Evolutionary conservation across 495 filamentous ascomycete genomes (phyloP).

Genomic region (Lasiosphaeris hirsuta): DNA sequence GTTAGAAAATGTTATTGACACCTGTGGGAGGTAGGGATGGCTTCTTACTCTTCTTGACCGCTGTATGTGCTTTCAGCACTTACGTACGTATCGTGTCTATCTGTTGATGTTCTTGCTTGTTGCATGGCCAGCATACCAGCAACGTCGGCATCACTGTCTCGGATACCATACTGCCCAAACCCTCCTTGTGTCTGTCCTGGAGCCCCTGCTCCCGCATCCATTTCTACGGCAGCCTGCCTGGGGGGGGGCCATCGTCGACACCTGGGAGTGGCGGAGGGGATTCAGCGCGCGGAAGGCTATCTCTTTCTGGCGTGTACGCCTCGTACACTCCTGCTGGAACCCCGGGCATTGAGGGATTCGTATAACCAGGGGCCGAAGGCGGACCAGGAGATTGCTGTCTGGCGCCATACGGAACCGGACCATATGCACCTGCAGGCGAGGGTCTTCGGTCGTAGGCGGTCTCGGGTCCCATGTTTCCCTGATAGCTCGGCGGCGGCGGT

Average conservation of each 20-base stretch:
- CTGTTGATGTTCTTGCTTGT: constrained; percentile 47
- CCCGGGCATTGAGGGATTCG: constrained; percentile 31
- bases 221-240: constrained; percentile 73
- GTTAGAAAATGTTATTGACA: background rate
- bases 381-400: constrained; percentile 36
- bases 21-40: background rate
- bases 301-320: constrained; percentile 41
- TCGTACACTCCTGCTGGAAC: constrained; percentile 32
- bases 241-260: constrained; percentile 46
- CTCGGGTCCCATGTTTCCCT: constrained; percentile 36
- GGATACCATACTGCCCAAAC: constrained; percentile 49
- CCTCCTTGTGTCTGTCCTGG: constrained; percentile 41
- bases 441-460: constrained; percentile 30
- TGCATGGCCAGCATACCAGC: constrained; percentile 67
- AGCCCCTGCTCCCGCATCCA: constrained; percentile 65
- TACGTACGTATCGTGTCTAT: constrained; percentile 43
- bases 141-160: constrained; percentile 66
- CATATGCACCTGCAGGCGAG: constrained; percentile 47
- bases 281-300: constrained; percentile 49
- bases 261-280: constrained; percentile 64
- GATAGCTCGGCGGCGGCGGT: constrained; percentile 53
- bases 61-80: constrained; percentile 68
- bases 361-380: constrained; percentile 36
- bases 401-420: constrained; percentile 31
- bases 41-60: constrained; percentile 63